Evolutionary conservation across 768 basidiomycete species (phyloP), one percentile per base, ranked within the genome.

Genomic region (Terana coerulea): DNA sequence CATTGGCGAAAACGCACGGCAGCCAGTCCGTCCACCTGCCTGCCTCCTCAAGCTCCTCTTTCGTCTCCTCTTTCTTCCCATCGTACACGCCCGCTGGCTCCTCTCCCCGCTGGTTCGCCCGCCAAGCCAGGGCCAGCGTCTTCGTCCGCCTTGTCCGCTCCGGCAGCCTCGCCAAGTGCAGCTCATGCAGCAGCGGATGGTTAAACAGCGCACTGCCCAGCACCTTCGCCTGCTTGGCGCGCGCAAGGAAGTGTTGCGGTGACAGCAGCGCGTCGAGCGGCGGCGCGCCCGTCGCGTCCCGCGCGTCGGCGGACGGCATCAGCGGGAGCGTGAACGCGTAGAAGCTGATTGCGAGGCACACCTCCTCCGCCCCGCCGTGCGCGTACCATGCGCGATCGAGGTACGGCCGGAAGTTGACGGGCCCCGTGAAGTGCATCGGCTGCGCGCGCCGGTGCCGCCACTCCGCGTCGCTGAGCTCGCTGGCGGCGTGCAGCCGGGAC

Each of bases 371-470:
- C 5, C 81, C 81, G 0, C 80, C 80, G 1, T 49, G 57, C 2
- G 69, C 57, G 41, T 69, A 68, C 80, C 81, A 82, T 4, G 68
- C 52, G 19, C 61, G 54, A 60, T 80, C 73, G 9, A 82, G 71
- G 53, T 72, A 75, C 1, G 75, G 75, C 2, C 83, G 70, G 19
- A 81, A 50, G 62, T 77, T 82, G 22, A 79, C 52, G 9, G 80
- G 80, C 1, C 79, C 79, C 4, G 65, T 69, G 6, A 65, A 75
- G 19, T 70, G 65, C 68, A 79, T 74, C 0, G 79, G 78, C 52
- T 82, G 72, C 44, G 61, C 68, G 50, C 68, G 73, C 21, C 81
- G 64, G 40, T 72, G 72, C 19, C 69, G 69, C 82, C 82, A 83
- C 60, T 84, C 81, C 3, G 69, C 71, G 35, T 72, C 61, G 7